Evolutionary conservation across 257 asterid species (phyloP), one percentile per base, ranked within the genome.

Genomic region (Salvia hispanica): DNA sequence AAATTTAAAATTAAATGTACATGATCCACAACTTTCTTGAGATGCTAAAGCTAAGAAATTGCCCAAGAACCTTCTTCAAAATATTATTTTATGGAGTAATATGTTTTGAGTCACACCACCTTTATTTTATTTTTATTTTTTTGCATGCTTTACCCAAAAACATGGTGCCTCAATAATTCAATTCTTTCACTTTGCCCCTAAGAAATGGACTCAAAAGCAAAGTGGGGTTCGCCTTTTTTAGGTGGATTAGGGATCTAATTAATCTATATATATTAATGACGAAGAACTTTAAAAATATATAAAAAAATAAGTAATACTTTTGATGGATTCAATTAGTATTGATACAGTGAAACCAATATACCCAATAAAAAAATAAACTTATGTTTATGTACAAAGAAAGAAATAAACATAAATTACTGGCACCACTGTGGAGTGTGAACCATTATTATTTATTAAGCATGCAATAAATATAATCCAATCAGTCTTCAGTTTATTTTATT

Each of bases 161-260:
- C 52, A 28, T 43, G 51, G 78, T 80, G 85, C 82, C 69, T 76
- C 89, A 77, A 81, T 83, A 71, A 81, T 79, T 83, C 82, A 66
- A 54, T 40, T 66, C 75, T 73, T 71, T 46, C 75, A 68, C 82
- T 83, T 80, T 67, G 79, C 78, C 69, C 77, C 62, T 75, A 70
- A 65, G 77, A 66, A 48, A 77, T 72, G 44, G 54, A 51, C 72
- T 69, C 51, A 62, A 72, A 60, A 69, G 53, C 46, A 55, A 60
- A 68, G 74, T 71, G 72, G 75, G 70, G 61, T 34, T 43, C 56
- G 43, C 64, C 66, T 55, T 69, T 64, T 60, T 40, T 13, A 47
- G 6, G 0, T 46, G 13, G 7, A 6, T 50, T 15, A 7, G 2
- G 21, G 31, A 10, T 50, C 31, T 9, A 50, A 7, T 15, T 48